Conservation (phyloP, 805 yeast genomes). For the Metschnikowia orientalis region DNA sequence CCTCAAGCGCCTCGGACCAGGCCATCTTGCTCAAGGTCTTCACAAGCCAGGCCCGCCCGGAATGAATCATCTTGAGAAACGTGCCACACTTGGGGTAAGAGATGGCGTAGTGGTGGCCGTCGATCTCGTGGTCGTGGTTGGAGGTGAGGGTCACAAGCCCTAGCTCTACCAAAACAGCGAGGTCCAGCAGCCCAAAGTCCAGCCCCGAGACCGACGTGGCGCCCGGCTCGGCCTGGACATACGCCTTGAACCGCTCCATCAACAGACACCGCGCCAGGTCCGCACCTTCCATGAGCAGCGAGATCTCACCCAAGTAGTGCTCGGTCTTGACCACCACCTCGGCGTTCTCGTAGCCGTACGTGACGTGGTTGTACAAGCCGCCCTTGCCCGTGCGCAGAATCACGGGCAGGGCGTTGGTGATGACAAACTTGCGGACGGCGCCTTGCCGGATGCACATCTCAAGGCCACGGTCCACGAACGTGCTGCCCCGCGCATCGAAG, state of each 20-base stretch:
- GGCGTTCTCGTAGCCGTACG: conserved; percentile 42
- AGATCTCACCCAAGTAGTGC: conserved; percentile 21
- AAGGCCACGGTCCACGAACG: conserved; percentile 47
- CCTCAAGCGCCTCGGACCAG: conserved; percentile 43
- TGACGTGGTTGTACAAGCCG: conserved; percentile 17
- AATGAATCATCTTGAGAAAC: conserved; percentile 39
- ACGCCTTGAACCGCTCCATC: conserved; percentile 22
- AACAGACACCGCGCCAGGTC: conserved; percentile 10
- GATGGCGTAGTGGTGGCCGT: conserved; percentile 36
- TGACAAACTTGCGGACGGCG: conserved; percentile 35
- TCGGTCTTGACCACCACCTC: conserved; percentile 32
- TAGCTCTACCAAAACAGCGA: conserved; percentile 30
- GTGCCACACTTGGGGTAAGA: conserved; percentile 51
- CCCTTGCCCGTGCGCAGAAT: conserved; percentile 36
- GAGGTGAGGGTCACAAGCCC: conserved; percentile 46
- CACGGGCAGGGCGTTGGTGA: conserved; percentile 42
- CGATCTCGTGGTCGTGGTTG: conserved; percentile 41
- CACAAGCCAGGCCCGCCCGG: conserved; percentile 43
- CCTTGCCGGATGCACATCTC: conserved; percentile 37
- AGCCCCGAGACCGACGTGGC: conserved; percentile 24
- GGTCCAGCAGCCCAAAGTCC: conserved; percentile 24
- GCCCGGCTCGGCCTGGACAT: conserved; percentile 24
- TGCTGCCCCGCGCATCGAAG: conserved; percentile 40
- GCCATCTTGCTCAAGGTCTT: conserved; percentile 32
- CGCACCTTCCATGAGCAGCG: conserved; percentile 8